Conservation (phyloP, 331 rosid species). For the Quercus lobata region DNA sequence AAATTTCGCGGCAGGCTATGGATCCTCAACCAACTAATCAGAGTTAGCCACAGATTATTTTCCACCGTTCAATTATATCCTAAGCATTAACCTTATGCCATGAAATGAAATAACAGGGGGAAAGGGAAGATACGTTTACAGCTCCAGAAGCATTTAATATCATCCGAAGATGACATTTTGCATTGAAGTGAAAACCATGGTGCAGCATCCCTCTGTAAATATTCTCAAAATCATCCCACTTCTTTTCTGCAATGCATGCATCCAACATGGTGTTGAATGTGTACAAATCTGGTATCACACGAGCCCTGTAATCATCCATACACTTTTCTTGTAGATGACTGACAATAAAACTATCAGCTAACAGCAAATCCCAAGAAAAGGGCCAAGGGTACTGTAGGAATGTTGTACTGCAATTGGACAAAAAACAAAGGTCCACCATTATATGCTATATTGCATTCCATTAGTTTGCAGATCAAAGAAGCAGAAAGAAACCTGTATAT, state of each 20-base stretch:
- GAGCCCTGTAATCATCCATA: conserved; percentile 25
- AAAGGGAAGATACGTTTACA: conserved; percentile 52
- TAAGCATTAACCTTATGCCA: background rate
- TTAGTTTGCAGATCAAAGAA: no score
- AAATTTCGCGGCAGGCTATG: no score
- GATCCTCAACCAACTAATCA: no score
- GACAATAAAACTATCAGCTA: background rate
- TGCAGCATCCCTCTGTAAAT: conserved; percentile 58
- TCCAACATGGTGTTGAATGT: conserved; percentile 79
- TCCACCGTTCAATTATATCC: no score
- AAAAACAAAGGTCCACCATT: background rate
- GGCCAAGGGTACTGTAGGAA: background rate
- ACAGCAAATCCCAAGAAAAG: background rate
- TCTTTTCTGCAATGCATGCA: conserved; percentile 49
- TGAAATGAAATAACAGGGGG: background rate
- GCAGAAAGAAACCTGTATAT: no score
- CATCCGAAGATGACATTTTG: conserved; percentile 83
- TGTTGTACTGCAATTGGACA: background rate
- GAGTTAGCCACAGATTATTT: no score
- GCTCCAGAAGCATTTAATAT: conserved; percentile 65
- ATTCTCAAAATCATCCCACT: conserved; percentile 64
- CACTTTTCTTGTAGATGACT: background rate
- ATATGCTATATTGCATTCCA: background rate
- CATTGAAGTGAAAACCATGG: conserved; percentile 69
- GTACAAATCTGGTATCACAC: conserved; percentile 68